phyloP scores from a whole-genome alignment of 1,284 basidiomycete species.

The Microbotryum saponariae region DNA sequence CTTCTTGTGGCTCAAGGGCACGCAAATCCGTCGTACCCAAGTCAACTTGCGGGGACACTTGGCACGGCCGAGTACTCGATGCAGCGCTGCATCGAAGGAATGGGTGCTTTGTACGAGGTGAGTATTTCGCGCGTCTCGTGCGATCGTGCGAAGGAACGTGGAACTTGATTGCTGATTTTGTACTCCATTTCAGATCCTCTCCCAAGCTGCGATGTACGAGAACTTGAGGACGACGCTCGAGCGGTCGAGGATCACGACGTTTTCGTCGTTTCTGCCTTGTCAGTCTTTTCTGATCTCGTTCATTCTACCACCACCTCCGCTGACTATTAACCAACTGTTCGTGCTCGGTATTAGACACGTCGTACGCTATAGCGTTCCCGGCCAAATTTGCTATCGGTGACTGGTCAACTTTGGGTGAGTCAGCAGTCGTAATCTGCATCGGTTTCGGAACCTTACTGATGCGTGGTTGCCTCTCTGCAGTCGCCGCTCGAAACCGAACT shows the following conservation, averaged over 20 bases:
- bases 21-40: too few species aligned
- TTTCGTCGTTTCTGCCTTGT: slow-evolving; percentile 28
- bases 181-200: slow-evolving; percentile 10
- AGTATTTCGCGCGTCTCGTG: background rate
- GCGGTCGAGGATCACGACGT: slow-evolving; percentile 16
- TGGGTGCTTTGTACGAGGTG: slow-evolving; percentile 17
- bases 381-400: slow-evolving; percentile 29
- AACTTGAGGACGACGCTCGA: slow-evolving; percentile 21
- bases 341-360: slow-evolving; percentile 11
- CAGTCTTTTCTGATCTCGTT: background rate
- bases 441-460: background rate
- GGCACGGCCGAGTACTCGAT: slow-evolving; percentile 27
- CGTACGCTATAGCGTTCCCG: slow-evolving; percentile 25
- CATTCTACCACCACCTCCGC: background rate
- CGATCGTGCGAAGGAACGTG: too few species aligned
- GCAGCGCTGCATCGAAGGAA: slow-evolving; percentile 26
- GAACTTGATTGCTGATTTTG: too few species aligned
- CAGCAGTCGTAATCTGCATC: background rate
- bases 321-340: background rate
- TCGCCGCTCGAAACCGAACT: slow-evolving; percentile 15
- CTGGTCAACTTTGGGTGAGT: slow-evolving; percentile 21
- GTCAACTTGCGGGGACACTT: background rate
- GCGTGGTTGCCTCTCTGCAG: background rate
- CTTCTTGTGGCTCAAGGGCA: slow-evolving; percentile 9
- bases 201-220: slow-evolving; percentile 26